These are phyloP conservation scores for Gossypioides kirkii DNA, from an alignment of 345 rosid genomes.

Conservation along the genomic window DNA sequence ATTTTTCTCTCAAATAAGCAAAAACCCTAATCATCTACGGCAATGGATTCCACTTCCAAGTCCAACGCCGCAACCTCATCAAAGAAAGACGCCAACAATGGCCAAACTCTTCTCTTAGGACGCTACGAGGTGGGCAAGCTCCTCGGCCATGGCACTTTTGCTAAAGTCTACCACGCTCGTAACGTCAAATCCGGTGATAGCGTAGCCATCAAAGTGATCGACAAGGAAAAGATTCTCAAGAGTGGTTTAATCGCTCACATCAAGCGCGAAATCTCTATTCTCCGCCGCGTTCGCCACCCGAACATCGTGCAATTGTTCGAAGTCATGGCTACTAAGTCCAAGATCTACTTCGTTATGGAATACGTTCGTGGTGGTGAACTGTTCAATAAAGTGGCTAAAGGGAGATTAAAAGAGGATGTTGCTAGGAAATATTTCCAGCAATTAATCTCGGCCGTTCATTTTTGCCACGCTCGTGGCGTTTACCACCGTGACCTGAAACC, in stretches of 20 bases:
- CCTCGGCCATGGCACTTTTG: constrained; percentile 83
- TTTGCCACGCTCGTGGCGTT: constrained; percentile 80
- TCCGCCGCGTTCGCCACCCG: constrained; percentile 86
- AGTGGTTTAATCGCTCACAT: constrained; percentile 64
- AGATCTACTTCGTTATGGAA: constrained; percentile 89
- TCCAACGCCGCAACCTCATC: neutral
- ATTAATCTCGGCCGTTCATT: constrained; percentile 62
- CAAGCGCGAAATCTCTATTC: constrained; percentile 76
- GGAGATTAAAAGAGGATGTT: constrained; percentile 52
- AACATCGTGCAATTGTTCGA: constrained; percentile 72
- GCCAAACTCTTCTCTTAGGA: constrained; percentile 46
- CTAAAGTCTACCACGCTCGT: constrained; percentile 78
- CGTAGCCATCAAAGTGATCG: constrained; percentile 78
- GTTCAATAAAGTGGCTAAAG: constrained; percentile 63
- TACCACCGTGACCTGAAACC: constrained; percentile 88
- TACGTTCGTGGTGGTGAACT: constrained; percentile 76
- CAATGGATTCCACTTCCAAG: constrained; percentile 1
- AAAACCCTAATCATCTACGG: neutral
- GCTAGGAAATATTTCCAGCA: constrained; percentile 76
- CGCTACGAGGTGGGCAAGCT: constrained; percentile 68
- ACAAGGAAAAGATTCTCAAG: constrained; percentile 66
- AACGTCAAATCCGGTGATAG: constrained; percentile 42
- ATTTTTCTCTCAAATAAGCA: neutral
- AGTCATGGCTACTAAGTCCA: constrained; percentile 82
- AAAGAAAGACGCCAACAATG: constrained; percentile 26